Conservation (phyloP, 2,329 filamentous ascomycete species). For the Davidsoniella neocaledoniae region DNA sequence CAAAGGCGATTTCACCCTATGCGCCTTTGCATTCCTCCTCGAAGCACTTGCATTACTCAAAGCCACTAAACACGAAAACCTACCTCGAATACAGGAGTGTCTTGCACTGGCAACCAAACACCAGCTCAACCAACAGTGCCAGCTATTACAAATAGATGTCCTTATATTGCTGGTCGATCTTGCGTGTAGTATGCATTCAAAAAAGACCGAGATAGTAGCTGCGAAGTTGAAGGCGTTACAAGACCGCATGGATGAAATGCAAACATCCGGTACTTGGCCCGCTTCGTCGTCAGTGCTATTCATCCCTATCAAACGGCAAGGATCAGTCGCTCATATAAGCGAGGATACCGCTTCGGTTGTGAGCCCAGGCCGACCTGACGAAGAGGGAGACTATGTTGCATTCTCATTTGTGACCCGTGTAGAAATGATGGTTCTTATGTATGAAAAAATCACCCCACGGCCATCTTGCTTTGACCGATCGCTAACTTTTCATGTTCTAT, state of each 20-base stretch:
- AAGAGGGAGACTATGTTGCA: slow-evolving; percentile 36
- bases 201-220: slow-evolving; percentile 36
- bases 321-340: slow-evolving; percentile 29
- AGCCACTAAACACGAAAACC: slow-evolving; percentile 43
- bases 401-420: slow-evolving; percentile 44
- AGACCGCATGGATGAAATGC: slow-evolving; percentile 39
- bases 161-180: slow-evolving; percentile 53
- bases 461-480: neutral
- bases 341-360: slow-evolving; percentile 39
- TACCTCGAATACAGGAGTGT: slow-evolving; percentile 55
- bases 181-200: slow-evolving; percentile 49
- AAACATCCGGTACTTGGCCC: slow-evolving; percentile 28
- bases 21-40: slow-evolving; percentile 46
- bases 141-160: slow-evolving; percentile 49
- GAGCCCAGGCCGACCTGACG: slow-evolving; percentile 27
- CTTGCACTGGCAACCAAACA: slow-evolving; percentile 58
- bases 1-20: slow-evolving; percentile 45
- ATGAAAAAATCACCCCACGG: slow-evolving; percentile 18
- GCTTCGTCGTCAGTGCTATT: slow-evolving; percentile 31
- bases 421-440: slow-evolving; percentile 40
- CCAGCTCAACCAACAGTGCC: slow-evolving; percentile 47
- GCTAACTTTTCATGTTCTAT: slow-evolving; percentile 15
- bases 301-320: slow-evolving; percentile 35
- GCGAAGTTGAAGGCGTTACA: slow-evolving; percentile 49
- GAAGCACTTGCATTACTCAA: slow-evolving; percentile 55